These are phyloP conservation scores for Zopfochytrium polystomum DNA, from an alignment of 371 early-diverging fungal species.

Conservation along the genomic window DNA sequence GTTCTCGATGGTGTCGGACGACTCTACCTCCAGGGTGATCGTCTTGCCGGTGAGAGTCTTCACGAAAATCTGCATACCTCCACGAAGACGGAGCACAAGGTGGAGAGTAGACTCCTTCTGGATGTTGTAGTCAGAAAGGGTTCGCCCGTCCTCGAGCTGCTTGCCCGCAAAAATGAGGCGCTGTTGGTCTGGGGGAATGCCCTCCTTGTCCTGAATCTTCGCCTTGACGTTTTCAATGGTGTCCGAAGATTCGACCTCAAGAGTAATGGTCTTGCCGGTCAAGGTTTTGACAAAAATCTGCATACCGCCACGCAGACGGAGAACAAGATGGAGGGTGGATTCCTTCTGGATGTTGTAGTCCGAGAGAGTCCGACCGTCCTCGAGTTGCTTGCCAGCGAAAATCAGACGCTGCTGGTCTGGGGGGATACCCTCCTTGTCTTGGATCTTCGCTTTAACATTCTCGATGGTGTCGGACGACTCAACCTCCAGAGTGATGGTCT, in stretches of 20 bases:
- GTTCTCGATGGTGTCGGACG: constrained; percentile 89
- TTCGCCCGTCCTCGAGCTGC: constrained; percentile 98
- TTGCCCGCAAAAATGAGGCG: constrained; percentile 99
- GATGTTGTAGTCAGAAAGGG: constrained; percentile 53
- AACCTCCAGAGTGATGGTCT: too few species aligned
- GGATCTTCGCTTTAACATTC: too few species aligned
- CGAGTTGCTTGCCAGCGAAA: too few species aligned
- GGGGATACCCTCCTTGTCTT: too few species aligned
- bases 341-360: too few species aligned
- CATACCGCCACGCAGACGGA: too few species aligned
- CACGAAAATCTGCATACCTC: constrained; percentile 53
- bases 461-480: too few species aligned
- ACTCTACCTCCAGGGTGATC: constrained; percentile 87
- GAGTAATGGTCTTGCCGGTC: constrained; percentile 76
- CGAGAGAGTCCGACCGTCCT: too few species aligned
- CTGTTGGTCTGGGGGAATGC: constrained; percentile 99
- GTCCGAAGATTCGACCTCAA: constrained; percentile 94
- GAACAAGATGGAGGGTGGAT: too few species aligned
- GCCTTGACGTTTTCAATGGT: constrained; percentile 93
- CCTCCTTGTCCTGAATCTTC: constrained; percentile 97
- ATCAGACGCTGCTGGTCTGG: too few species aligned
- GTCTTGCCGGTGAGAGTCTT: constrained; percentile 82
- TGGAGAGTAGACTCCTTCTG: constrained; percentile 79
- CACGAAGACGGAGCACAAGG: constrained; percentile 70
- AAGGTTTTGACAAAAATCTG: constrained; percentile 63